Evolutionary conservation across 352 stramenopile genomes (phyloP), one percentile per base, ranked within the genome.

Genomic region (Phytophthora pisi): DNA sequence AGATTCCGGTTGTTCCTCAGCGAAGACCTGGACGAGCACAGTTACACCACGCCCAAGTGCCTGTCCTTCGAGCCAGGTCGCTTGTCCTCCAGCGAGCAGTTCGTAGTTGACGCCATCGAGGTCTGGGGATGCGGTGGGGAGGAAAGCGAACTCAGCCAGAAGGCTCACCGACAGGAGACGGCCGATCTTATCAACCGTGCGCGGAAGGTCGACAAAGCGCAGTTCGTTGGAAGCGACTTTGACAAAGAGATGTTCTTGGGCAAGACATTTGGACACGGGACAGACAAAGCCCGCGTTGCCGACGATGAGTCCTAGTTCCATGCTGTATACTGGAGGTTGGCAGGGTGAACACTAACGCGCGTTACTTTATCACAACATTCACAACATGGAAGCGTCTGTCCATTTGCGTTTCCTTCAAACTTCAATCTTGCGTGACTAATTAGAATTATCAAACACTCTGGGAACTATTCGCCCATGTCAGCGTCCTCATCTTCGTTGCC

Each of bases 151-250:
- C 26, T 67, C 26, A 67, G 54, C n/a, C 88, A 95, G 64, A 77
- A 80, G n/a, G 66, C 77, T 6, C 84, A 90, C 57, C 85, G 88
- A 8, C 78, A 91, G n/a, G 86, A 94, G 31, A 90, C 83, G 1
- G 79, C 84, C n/a, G 84, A 93, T 34, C 73, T 96, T 66, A 92
- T 96, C 69, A 87, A 91, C 62, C 79, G 82, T 9, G 86, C 86
- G 26, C 75, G 88, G 49, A 95, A 96, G 57, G 88, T 96, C 13
- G 86, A 96, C 72, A 96, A 96, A 61, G 86, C 86, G 16, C 82
- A 93, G 40, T 96, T 96, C 50, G 54, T 89, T 42, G 86, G 84
- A 28, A 96, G 71, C 57, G 85, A 92, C 42, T 96, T 96, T 55
- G 88, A 96, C 64, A 90, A 88, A 52, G 82, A 91, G 51, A 86